Conservation (phyloP, 2,329 filamentous ascomycete genomes). For the Beauveria asiatica region DNA sequence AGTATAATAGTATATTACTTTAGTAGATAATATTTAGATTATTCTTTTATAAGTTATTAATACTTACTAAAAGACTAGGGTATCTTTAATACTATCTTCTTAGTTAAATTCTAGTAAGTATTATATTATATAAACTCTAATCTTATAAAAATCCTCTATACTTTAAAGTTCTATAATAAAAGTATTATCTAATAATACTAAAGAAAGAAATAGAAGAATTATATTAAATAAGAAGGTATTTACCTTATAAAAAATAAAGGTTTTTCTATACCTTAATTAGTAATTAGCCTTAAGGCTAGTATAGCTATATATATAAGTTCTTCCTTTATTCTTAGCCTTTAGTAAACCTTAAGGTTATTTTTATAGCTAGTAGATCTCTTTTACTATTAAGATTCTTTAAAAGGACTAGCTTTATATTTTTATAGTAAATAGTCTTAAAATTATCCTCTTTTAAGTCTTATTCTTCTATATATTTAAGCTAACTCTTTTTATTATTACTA, state of each 20-base stretch:
- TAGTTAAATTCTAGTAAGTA: not conserved
- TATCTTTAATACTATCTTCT: not conserved
- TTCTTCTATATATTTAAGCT: not conserved
- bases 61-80: not conserved
- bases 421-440: constrained; percentile 2
- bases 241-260: not conserved
- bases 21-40: no score
- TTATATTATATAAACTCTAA: no score
- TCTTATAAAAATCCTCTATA: not conserved
- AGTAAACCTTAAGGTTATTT: not conserved
- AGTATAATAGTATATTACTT: no score
- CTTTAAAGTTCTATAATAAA: not conserved
- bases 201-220: not conserved
- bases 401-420: not conserved
- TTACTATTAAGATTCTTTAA: not conserved
- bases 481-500: not conserved
- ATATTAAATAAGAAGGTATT: not conserved
- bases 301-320: not conserved
- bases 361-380: constrained; percentile 1
- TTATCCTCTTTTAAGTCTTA: not conserved
- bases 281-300: no score
- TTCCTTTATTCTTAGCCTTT: constrained; percentile 1
- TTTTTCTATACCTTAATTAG: not conserved
- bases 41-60: not conserved
- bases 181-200: not conserved